Base-by-base conservation (phyloP, 176 grass and related monocot genomes). In the Cenchrus fungigraminus region DNA sequence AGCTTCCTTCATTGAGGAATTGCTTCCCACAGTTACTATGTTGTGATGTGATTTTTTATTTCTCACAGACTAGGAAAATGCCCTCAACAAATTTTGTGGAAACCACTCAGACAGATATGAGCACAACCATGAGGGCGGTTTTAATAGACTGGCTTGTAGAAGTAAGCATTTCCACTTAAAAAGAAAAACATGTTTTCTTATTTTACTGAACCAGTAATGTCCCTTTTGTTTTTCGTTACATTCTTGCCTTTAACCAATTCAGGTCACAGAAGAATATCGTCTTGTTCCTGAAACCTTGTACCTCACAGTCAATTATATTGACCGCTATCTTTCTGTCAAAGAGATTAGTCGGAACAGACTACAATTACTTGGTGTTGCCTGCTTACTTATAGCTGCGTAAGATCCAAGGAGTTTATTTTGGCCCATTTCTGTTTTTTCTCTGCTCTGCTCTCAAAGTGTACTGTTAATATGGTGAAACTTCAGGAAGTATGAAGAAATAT, bases 401-500 rank as follows among this genome's bases (percentile, higher is more conserved):
- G 95, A 91, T 84, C 15, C 88, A 58, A 53, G 49, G 16, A 43
- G 6, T 57, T 76, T 19, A 43, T 82, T 53, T 65, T 34, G 45
- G 28, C 13, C 19, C 29, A 32, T 78, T 67, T 57, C 1, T 56
- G 9, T 16, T 28, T 51, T 43, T 55, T 55, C 17, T 46, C 31
- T 65, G 19, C 29, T 31, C 9, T 85, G 8, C 81, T 65, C 45
- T 84, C 60, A 79, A 65, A 86, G 79, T 32, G 46, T 75, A 19
- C 63, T 73, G 31, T 61, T 55, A 61, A 80, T 17, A 79, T 53
- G 16, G 52, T 83, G 73, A 88, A 64, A 82, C 49, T 88, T 62
- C 87, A 98, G 95, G 58, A 98, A 98, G 78, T 90, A 93, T 64
- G 95, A 98, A 89, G 95, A 98, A 88, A 95, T 95, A 90, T 98